Evolutionary conservation across 805 yeast genomes (phyloP).

Genomic region (Saccharomycopsis vini): DNA sequence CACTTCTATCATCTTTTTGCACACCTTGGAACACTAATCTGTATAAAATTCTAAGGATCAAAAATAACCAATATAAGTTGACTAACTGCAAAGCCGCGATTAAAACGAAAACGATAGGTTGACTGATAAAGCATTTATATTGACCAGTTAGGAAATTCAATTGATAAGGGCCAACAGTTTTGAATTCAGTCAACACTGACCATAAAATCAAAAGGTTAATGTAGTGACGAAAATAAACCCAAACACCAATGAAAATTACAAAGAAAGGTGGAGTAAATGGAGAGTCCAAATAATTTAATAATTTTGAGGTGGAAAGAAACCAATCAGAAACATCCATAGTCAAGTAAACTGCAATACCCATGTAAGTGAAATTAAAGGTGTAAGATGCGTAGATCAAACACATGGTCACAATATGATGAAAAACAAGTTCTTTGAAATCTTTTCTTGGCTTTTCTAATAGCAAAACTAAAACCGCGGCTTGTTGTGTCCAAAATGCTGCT

Average conservation of each 20-base stretch:
- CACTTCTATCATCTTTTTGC: slow-evolving; percentile 78
- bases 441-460: slow-evolving; percentile 93
- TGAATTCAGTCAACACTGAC: slow-evolving; percentile 80
- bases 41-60: slow-evolving; percentile 69
- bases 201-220: slow-evolving; percentile 72
- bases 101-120: slow-evolving; percentile 75
- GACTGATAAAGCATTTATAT: slow-evolving; percentile 94
- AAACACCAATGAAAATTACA: slow-evolving; percentile 52
- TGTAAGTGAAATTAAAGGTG: slow-evolving; percentile 92
- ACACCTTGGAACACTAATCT: slow-evolving; percentile 54
- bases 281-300: slow-evolving; percentile 78
- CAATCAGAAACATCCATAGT: slow-evolving; percentile 96
- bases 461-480: slow-evolving; percentile 69
- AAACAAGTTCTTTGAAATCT: slow-evolving; percentile 82
- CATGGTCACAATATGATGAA: slow-evolving; percentile 90
- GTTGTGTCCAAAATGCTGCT: slow-evolving; percentile 98
- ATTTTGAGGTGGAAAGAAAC: slow-evolving; percentile 75
- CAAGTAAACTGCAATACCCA: slow-evolving; percentile 83
- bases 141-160: slow-evolving; percentile 85
- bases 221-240: slow-evolving; percentile 89
- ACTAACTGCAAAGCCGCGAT: slow-evolving; percentile 76
- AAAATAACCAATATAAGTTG: slow-evolving; percentile 78
- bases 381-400: slow-evolving; percentile 80
- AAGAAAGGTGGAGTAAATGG: slow-evolving; percentile 56
- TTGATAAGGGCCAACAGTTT: slow-evolving; percentile 71